Conservation (phyloP, 2,329 filamentous ascomycete species). For the Hortaea werneckii region DNA sequence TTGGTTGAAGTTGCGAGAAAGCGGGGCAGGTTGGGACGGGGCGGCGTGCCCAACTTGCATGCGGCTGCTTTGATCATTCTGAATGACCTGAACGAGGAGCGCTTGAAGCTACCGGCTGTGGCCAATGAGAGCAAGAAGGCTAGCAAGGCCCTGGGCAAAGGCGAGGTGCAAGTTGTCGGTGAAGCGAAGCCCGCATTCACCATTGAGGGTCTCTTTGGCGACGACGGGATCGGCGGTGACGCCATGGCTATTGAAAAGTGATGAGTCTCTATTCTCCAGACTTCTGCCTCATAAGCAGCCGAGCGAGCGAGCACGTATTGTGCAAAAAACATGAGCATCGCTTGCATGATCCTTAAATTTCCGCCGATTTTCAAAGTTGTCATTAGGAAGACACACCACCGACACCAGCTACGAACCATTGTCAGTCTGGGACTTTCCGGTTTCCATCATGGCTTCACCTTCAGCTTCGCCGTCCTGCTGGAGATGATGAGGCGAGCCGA, state of each 20-base stretch:
- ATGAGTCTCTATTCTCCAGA: not conserved
- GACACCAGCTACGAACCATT: no score
- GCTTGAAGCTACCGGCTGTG: conserved; percentile 46
- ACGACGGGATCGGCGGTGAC: conserved; percentile 32
- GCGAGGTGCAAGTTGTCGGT: conserved; percentile 75
- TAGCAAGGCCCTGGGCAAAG: conserved; percentile 37
- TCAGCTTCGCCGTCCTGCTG: no score
- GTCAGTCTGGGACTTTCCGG: no score
- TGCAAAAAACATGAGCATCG: no score
- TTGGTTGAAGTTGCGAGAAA: conserved; percentile 90
- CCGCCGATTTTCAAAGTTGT: no score
- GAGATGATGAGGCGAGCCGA: no score
- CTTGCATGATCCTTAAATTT: no score
- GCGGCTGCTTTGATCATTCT: conserved; percentile 87
- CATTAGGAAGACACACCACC: no score
- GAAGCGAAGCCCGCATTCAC: conserved; percentile 94
- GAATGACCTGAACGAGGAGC: conserved; percentile 91
- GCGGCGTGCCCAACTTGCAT: conserved; percentile 79
- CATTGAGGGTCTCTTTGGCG: conserved; percentile 83
- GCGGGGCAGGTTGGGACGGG: conserved; percentile 75
- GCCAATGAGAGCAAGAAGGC: conserved; percentile 16
- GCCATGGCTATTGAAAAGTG: not conserved
- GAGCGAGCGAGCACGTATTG: no score
- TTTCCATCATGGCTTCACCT: no score
- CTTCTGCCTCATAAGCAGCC: no score